Percentiles rank a stretch among this genome's conserved stretches.
Evolutionary conservation across 345 rosid genomes (phyloP).

Genomic region (Gossypium herbaceum): DNA sequence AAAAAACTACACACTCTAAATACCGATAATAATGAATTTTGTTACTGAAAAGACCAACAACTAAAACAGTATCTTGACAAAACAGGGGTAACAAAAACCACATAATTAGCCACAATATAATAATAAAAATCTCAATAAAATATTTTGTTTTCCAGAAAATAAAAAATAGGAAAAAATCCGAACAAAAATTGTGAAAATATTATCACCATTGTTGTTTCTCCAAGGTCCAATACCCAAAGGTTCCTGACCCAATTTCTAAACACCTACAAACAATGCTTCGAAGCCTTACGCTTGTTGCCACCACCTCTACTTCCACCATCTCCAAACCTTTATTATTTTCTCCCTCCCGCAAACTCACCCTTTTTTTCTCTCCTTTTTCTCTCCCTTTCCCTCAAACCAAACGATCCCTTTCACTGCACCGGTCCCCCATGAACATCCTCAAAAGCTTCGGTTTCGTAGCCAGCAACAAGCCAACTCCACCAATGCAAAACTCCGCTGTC

Average conservation of each 20-base stretch:
- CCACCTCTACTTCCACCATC: slow-evolving; percentile 13
- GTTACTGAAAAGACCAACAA: background rate
- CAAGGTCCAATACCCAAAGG: background rate
- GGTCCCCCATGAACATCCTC: slow-evolving; percentile 75
- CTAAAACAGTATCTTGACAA: no score
- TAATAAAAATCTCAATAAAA: background rate
- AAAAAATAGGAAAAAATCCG: background rate
- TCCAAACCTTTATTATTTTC: slow-evolving; percentile 10
- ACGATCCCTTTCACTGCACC: slow-evolving; percentile 24
- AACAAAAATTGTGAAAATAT: background rate
- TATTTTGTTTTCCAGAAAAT: background rate
- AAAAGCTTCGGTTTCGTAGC: slow-evolving; percentile 76
- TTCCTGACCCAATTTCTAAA: no score
- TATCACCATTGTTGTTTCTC: background rate
- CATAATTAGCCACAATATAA: background rate
- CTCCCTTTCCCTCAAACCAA: slow-evolving; percentile 21
- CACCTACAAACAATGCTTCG: background rate
- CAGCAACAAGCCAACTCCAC: slow-evolving; percentile 33
- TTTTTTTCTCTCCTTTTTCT: slow-evolving; percentile 11
- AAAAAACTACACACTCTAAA: no score
- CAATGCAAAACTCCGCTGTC: slow-evolving; percentile 55
- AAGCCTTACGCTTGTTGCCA: background rate
- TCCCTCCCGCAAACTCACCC: background rate
- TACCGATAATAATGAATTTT: no score
- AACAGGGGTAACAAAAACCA: background rate